Percentiles rank a stretch among this genome's conserved stretches.
phyloP scores from a whole-genome alignment of 306 rosid species.

The Trifolium fragiferum region DNA sequence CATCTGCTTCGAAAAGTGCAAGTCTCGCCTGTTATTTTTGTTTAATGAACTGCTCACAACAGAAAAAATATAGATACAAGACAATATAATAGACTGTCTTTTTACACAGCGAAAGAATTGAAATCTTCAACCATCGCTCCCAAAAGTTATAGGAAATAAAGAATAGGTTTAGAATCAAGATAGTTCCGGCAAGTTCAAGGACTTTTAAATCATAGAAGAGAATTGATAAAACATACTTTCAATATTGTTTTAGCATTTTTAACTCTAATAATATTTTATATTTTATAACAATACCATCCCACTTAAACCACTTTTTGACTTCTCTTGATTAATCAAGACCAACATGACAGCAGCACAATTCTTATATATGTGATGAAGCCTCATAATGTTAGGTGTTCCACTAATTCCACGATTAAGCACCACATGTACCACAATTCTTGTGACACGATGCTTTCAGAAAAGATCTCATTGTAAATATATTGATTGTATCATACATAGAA shows the following conservation, averaged over 20 bases:
- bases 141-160: constrained; percentile 7
- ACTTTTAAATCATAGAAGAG: constrained; percentile 17
- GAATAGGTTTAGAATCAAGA: neutral
- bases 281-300: constrained; percentile 9
- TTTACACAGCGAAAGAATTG: constrained; percentile 24
- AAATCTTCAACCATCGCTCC: constrained; percentile 19
- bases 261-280: neutral
- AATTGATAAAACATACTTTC: constrained; percentile 6
- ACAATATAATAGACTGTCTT: constrained; percentile 19
- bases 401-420: neutral
- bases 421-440: neutral
- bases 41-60: constrained; percentile 20
- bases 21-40: constrained; percentile 26
- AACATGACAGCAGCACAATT: constrained; percentile 27
- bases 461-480: neutral
- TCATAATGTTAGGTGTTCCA: neutral
- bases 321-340: constrained; percentile 22
- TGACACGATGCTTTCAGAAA: neutral
- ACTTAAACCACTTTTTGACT: neutral
- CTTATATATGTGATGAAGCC: neutral
- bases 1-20: neutral
- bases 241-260: constrained; percentile 5
- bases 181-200: constrained; percentile 15
- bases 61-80: constrained; percentile 31
- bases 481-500: neutral